Evolutionary conservation across 345 rosid genomes (phyloP), one percentile per base, ranked within the genome.

Genomic region (Bruguiera sexangula): DNA sequence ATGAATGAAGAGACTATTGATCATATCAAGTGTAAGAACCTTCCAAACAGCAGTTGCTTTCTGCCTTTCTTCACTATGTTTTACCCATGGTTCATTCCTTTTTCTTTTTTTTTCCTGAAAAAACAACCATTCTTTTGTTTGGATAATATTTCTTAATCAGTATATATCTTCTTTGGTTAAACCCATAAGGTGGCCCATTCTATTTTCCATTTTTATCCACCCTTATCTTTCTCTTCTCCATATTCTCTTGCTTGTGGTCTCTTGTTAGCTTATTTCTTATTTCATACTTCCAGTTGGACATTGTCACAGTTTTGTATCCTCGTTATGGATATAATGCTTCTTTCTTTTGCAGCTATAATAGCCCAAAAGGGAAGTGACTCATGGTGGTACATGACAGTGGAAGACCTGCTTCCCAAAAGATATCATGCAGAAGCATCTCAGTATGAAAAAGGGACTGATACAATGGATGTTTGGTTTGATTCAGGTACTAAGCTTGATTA

Each of bases 401-500:
- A 85, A 77, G 93, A 91, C 75, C 81, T 94, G 56, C 93, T 94
- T 71, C 97, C 98, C 68, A 91, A 84, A 30, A 86, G 78, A 50
- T 94, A 89, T 79, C 82, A 78, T 57, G 87, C 80, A 71, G 77
- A 86, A 79, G 89, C 97, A 54, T 87, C 87, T 27, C 85, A 87
- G 53, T 94, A 87, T 78, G 96, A 87, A 73, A 94, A 89, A 71
- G 97, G 97, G 68, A 88, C 88, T 32, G 98, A 94, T 81, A 94
- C 98, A 24, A 94, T 94, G 98, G 98, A 94, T 77, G 98, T 94
- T 74, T 94, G 91, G 97, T 94, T 94, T 80, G 96, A 94, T 86
- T 94, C 98, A 65, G 95, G 97, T 94, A 81, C 58, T 63, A 54
- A 39, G 65, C 5, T 73, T 48, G 9, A 60, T 34, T 7, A 11